These are phyloP conservation scores for Yamadazyma kanchanaburiensis DNA, from an alignment of 1,139 yeast genomes.

Conservation along the genomic window DNA sequence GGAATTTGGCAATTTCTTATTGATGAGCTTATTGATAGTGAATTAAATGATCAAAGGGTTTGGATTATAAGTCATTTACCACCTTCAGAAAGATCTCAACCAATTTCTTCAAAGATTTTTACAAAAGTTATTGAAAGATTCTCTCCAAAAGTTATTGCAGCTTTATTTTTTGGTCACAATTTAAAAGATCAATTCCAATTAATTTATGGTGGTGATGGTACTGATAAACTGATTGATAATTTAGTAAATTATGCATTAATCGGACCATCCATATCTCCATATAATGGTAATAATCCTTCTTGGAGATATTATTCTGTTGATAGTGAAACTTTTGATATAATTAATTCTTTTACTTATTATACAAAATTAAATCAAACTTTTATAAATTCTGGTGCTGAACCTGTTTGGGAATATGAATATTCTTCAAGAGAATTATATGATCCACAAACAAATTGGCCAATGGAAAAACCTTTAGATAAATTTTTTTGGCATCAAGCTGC, in stretches of 20 bases:
- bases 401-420: slow-evolving; percentile 27
- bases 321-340: slow-evolving; percentile 23
- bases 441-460: slow-evolving; percentile 25
- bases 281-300: slow-evolving; percentile 25
- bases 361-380: slow-evolving; percentile 25
- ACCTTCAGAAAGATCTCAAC: slow-evolving; percentile 18
- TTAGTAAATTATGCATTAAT: slow-evolving; percentile 27
- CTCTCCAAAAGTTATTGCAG: slow-evolving; percentile 32
- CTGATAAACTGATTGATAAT: slow-evolving; percentile 14
- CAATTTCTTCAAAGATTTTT: slow-evolving; percentile 25
- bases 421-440: slow-evolving; percentile 28
- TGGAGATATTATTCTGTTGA: slow-evolving; percentile 34
- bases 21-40: slow-evolving; percentile 26
- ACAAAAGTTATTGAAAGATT: slow-evolving; percentile 25
- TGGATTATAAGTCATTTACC: slow-evolving; percentile 34
- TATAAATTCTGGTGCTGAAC: slow-evolving; percentile 26
- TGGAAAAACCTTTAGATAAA: slow-evolving; percentile 20
- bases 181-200: slow-evolving; percentile 25
- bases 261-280: slow-evolving; percentile 30
- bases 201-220: slow-evolving; percentile 20
- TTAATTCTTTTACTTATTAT: slow-evolving; percentile 28
- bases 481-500: slow-evolving; percentile 24
- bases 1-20: slow-evolving; percentile 29
- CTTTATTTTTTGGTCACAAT: slow-evolving; percentile 27
- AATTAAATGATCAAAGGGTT: slow-evolving; percentile 24